Evolutionary conservation across 805 yeast species (phyloP), one percentile per base, ranked within the genome.

Genomic region (Candida maesae): DNA sequence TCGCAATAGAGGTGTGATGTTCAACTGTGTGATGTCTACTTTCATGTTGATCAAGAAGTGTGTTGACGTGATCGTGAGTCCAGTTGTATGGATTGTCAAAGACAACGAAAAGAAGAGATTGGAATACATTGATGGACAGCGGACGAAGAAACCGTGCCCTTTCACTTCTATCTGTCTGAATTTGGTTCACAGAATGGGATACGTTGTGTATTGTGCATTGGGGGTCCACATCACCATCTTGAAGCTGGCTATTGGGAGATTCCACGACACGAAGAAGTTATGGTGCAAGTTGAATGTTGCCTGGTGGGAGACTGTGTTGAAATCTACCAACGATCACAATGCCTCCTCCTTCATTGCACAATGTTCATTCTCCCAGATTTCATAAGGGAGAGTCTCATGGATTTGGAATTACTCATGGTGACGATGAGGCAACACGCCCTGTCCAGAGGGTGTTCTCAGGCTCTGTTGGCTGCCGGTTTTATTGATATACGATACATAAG

Each of bases 201-300:
- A 17, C 6, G 18, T 27, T 6, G 26, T 33, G 3, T 41, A 41
- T 32, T 17, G 16, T 5, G 8, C 27, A 3, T 25, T 21, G 5
- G 43, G 43, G 4, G 9, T 35, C 24, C 43, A 39, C 7, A 19
- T 36, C 24, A 27, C 24, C 8, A 12, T 32, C 6, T 15, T 41
- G 30, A 33, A 13, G 21, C 44, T 41, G 40, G 20, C 11, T 21
- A 14, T 15, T 15, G 25, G 21, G n/a, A 5, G 34, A 4, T 33
- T 41, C 21, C 32, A 41, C n/a, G 37, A 41, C 23, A 41, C 40
- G 2, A 26, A 27, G 21, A 29, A 32, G 29, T 20, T 36, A 17
- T 36, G 33, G 37, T 32, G 21, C 16, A 26, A 26, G 32, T 35
- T 35, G 40, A 30, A 30, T 16, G 21, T 24, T 13, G 27, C 19